Evolutionary conservation across 2,329 filamentous ascomycete species (phyloP), one percentile per base, ranked within the genome.

Genomic region (Penicillium fuscoglaucum): DNA sequence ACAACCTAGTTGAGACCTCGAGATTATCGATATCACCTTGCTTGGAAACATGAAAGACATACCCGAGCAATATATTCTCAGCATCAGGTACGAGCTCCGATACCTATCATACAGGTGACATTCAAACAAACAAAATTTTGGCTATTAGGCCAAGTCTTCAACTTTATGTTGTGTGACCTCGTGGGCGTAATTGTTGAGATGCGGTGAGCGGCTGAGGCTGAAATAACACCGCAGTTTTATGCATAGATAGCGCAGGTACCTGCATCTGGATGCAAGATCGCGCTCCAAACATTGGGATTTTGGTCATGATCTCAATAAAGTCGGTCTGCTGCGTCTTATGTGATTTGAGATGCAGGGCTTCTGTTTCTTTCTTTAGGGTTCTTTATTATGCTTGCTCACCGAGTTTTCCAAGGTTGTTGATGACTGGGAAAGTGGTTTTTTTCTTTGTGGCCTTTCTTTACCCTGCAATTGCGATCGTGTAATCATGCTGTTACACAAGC

Each of bases 181-280:
- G 37, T 64, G 53, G 61, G 31, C 37, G 19, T 50, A 31, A 44
- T 50, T 39, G 41, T 45, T 40, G 45, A 43, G 39, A 44, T 37
- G 52, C 50, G 35, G 58, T 54, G 45, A 44, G 48, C 47, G 35
- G 52, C 45, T 61, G 64, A 66, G 62, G 61, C 59, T 65, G 54
- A 61, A 51, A 49, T 21, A 37, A 26, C 5, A 55, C 41, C 13
- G 17, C 44, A 44, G 35, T 19, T 26, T 45, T 51, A 59, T 39
- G 55, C 60, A 57, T 53, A 57, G n/a, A 43, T 41, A 50, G 37
- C 13, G 48, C 59, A 64, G 28, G 60, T 67, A 67, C 65, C 60
- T 66, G 63, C 64, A 54, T 64, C 29, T 21, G 19, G 26, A 50
- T 59, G 57, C 57, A 51, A 51, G 57, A 59, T 56, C 57, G 29